Base-by-base conservation (phyloP, 2,329 filamentous ascomycete species). In the Nemania bipapillata region DNA sequence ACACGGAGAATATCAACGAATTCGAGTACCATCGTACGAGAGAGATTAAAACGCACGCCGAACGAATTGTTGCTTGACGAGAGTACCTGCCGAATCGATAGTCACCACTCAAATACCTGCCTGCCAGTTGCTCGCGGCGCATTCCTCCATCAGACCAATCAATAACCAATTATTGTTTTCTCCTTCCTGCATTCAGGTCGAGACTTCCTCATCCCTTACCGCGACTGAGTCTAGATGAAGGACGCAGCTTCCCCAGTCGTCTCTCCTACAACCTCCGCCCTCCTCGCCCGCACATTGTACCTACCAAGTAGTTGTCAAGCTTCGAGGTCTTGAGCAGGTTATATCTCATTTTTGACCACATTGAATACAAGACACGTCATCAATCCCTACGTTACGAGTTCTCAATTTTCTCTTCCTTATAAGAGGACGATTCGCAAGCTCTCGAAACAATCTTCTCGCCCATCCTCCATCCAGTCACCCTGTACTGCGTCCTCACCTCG, bases 11-110 rank as follows among this genome's bases (percentile, higher is more conserved):
- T n/a, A n/a, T n/a, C n/a, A n/a, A n/a, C n/a, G n/a, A n/a, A n/a
- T n/a, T n/a, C n/a, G n/a, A n/a, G n/a, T n/a, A n/a, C n/a, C n/a
- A n/a, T n/a, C n/a, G n/a, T n/a, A n/a, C n/a, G n/a, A n/a, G n/a
- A n/a, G n/a, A n/a, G n/a, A n/a, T n/a, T n/a, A n/a, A n/a, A n/a
- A 47, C 55, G 30, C 59, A 55, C 35, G 28, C 49, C 42, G 53
- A n/a, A 32, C 32, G 50, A 57, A 63, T 49, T 35, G 37, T 40
- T 42, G 24, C 52, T 26, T 32, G 5, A 3, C 5, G 32, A 55
- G 45, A 49, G 35, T 53, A 50, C 30, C 52, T 47, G 28, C 58
- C 40, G 56, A 56, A 50, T 62, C 63, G 45, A 64, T 61, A 61
- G 32, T 57, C 28, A 64, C 30, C 9, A 54, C 49, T 20, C 30